Evolutionary conservation across 345 rosid genomes (phyloP), one percentile per base, ranked within the genome.

Genomic region (Camelina sativa): DNA sequence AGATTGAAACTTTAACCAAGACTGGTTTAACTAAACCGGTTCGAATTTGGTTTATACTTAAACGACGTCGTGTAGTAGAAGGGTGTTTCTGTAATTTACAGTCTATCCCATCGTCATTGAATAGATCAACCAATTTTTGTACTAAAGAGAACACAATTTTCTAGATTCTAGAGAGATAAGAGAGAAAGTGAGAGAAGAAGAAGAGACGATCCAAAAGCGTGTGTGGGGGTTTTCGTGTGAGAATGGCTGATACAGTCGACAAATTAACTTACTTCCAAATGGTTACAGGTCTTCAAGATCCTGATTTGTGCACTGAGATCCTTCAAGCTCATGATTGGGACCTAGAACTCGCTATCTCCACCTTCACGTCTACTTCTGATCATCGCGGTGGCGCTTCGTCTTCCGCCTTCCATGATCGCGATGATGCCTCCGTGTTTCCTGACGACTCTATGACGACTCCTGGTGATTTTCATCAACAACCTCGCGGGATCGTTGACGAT

Each of bases 311-410:
- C 59, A 91, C 91, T 1, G 98, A 96, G 82, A 90, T 92, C 81
- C 99, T 96, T 37, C 94, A 86, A 72, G 98, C 99, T 41, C 97
- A 96, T 79, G 86, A 84, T 62, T 90, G 99, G 98, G 98, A 96
- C 88, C 86, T 96, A 16, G 99, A 96, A 76, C 98, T 92, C 66
- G 99, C 99, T 67, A 82, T 96, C 88, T 87, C 97, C 68, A 83
- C 98, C 11, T 87, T 92, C 84, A 88, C 97, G 16, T 79, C 87
- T 34, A 1, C 37, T 41, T 70, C 75, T 47, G 65, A 28, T 43
- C 73, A 51, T 58, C 54, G 11, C 57, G 60, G 68, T 40, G 50
- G 34, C n/a, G 69, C 78, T 53, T 72, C 81, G 2, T n/a, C 85
- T 72, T 61, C 84, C 17, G 0, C 30, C 30, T 28, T 28, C 30